Evolutionary conservation across 768 basidiomycete genomes (phyloP), one percentile per base, ranked within the genome.

Genomic region (Epithele typhae): DNA sequence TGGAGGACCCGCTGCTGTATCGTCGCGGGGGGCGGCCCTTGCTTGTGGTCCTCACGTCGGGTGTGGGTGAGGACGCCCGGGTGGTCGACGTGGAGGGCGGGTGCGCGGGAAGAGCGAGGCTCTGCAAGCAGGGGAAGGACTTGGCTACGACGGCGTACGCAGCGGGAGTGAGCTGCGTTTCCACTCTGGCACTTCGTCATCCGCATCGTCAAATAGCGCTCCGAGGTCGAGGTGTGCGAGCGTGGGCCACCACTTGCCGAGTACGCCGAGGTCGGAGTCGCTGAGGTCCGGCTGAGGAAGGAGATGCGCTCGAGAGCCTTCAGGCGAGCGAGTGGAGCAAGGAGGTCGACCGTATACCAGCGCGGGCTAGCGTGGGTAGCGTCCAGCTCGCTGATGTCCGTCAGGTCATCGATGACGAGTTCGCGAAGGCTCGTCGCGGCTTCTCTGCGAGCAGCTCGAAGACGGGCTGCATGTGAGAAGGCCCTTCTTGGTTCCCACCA

Each of bases 181-280:
- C 49, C 55, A 53, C n/a, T 41, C 34, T n/a, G 41, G 39, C 5
- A 58, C 56, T 41, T 53, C 27, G 18, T 17, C 35, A 7, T 36
- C 15, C 35, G 52, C 10, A 46, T 49, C 32, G 45, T 52, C 8
- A 27, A 12, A 37, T 56, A 52, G 52, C 53, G 55, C 22, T 54
- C 61, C 60, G 10, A 65, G 54, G 34, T 49, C 39, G 32, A 65
- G 54, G 12, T 58, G 54, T 46, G 58, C 52, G 32, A 65, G 47
- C 14, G 25, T 40, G 3, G 63, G 59, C 64, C 64, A 65, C 63
- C 64, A 64, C 40, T 44, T 35, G 12, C 59, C 57, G 37, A 65
- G 40, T 21, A 39, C 23, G 10, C 46, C 59, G 6, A 65, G 27
- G 48, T 64, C 63, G 1, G 42, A 46, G 46, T 65, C 59, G 43